Base-by-base conservation (phyloP, 2,329 filamentous ascomycete genomes). In the Cladophialophora bantiana region DNA sequence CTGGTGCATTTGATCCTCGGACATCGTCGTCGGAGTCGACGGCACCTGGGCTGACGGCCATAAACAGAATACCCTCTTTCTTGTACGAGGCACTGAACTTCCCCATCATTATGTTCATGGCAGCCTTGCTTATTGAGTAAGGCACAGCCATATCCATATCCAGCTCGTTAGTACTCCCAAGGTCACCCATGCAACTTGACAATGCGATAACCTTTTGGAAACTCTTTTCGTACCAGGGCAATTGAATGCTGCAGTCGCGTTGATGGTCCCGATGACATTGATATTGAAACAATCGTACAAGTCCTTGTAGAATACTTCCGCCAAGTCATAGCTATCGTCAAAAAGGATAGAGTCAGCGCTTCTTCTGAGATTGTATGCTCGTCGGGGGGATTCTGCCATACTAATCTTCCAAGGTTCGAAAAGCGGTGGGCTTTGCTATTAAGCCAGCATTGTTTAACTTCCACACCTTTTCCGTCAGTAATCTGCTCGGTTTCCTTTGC, bases 191-290 rank as follows among this genome's bases (percentile, higher is more conserved):
- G 20, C 84, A 85, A 0, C 74, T 82, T 4, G 82, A 80, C 3
- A 89, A 79, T 32, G 79, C 71, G 34, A 85, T 79, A n/a, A 86
- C 77, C 72, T 88, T 88, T 74, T 88, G 88, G 13, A 68, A 72
- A 0, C 71, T 4, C 82, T 55, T 84, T 82, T 1, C 78, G 75
- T 34, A 89, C 75, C 0, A 88, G 78, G 0, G 86, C 85, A 0
- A 85, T 54, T 54, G 72, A 86, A 86, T 1, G 82, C 70, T 69
- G 84, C 84, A 74, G 85, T 82, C 0, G 86, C 78, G 67, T 87
- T 80, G 62, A 88, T 76, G 56, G 83, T 81, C 48, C 80, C 84
- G 9, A 86, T 40, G 5, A 85, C 82, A 65, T 89, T 88, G 69
- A 78, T 77, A 2, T 82, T 74, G 68, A 84, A 81, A 1, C 66